These are phyloP conservation scores for Psidium friedrichsthalianum DNA, from an alignment of 345 rosid genomes.

Conservation along the genomic window DNA sequence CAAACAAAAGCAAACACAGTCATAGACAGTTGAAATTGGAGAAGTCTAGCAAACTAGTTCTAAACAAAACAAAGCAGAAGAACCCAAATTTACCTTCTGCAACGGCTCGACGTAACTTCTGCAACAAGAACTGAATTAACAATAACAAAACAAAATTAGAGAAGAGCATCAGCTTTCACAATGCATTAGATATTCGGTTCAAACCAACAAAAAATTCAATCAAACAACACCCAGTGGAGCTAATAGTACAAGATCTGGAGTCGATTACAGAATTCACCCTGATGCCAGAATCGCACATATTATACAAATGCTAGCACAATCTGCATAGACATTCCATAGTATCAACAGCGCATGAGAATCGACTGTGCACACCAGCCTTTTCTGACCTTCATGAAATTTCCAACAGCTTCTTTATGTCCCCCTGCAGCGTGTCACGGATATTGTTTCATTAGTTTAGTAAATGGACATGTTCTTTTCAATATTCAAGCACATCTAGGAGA, in stretches of 20 bases:
- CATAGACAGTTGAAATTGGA: not conserved
- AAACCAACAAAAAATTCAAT: not conserved
- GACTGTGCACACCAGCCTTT: not conserved
- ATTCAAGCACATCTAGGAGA: not conserved
- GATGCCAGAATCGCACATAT: not conserved
- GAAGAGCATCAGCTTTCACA: not conserved
- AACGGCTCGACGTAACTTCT: not conserved
- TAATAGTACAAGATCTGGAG: not conserved
- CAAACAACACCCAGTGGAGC: not conserved
- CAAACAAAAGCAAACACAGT: not conserved
- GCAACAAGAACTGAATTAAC: not conserved
- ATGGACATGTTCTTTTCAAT: not conserved
- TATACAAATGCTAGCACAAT: not conserved
- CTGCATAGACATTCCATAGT: not conserved
- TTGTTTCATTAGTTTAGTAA: not conserved
- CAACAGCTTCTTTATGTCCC: constrained; percentile 11
- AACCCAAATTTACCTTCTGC: not conserved
- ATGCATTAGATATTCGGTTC: not conserved
- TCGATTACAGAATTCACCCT: not conserved
- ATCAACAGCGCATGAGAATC: not conserved
- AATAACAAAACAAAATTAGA: not conserved
- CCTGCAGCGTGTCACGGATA: not conserved
- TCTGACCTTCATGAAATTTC: not conserved
- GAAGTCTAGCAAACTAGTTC: not conserved
- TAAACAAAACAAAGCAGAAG: not conserved